Evolutionary conservation across 2,329 filamentous ascomycete genomes (phyloP), one percentile per base, ranked within the genome.

Genomic region (Aspergillus nomiae): DNA sequence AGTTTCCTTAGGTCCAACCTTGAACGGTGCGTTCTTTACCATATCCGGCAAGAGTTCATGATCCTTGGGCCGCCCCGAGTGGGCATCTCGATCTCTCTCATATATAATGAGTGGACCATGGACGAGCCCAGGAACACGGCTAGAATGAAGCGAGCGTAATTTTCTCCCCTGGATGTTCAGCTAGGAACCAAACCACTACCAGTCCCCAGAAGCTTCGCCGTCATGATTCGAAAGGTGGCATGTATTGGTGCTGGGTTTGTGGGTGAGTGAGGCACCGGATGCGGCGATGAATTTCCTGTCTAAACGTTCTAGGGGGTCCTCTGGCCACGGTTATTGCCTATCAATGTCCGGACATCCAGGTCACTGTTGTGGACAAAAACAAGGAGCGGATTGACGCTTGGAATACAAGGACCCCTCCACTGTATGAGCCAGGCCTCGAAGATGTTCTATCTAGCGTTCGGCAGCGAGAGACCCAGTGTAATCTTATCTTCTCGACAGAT

Each of bases 401-500:
- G 38, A 41, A 41, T 4, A 41, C 38, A 41, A 16, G 7, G 38
- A 57, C 8, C 3, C 38, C 38, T 41, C 38, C 38, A 9, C 38
- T 41, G 19, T 41, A 41, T 41, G 38, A 41, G 19, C 38, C 38
- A 10, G 38, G 38, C 8, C 38, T 41, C 38, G 38, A 41, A 41
- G 38, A n/a, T 41, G 38, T 41, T n/a, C 38, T 41, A 41, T 41
- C 38, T 7, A 19, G 19, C 19, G 38, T 41, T 41, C 38, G 38
- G 38, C 38, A n/a, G 19, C 38, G 38, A 9, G 16, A n/a, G 16
- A 8, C 38, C 38, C 16, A 48, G 14, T 84, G 86, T 5, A 94
- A 93, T 76, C 82, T 94, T 14, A 84, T 88, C 80, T 94, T 94
- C 79, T 89, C 89, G 1, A 90, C 87, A 14, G 84, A 92, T 57